Evolutionary conservation across 768 basidiomycete species (phyloP).

Genomic region (Trametes gibbosa): DNA sequence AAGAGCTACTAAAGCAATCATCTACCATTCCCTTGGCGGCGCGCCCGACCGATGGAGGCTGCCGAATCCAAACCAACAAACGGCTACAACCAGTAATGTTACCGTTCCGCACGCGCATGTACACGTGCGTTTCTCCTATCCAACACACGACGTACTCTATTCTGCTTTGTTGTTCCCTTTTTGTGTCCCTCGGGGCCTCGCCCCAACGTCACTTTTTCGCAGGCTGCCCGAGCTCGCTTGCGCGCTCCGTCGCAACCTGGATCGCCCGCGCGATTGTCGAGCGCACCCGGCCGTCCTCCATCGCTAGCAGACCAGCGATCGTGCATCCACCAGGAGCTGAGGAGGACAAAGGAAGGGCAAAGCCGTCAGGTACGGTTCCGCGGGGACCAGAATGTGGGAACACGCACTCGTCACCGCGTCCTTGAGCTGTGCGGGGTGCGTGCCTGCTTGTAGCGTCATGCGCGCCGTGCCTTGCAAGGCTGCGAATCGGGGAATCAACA

Average conservation of each 20-base stretch:
- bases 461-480: slow-evolving; percentile 95
- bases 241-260: slow-evolving; percentile 89
- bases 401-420: slow-evolving; percentile 93
- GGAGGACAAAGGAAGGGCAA: background rate
- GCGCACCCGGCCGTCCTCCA: slow-evolving; percentile 92
- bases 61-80: slow-evolving; percentile 28
- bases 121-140: background rate
- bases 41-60: slow-evolving; percentile 21
- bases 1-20: slow-evolving; percentile 17
- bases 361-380: background rate
- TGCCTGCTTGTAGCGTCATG: slow-evolving; percentile 86
- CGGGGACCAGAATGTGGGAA: background rate
- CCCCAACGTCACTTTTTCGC: slow-evolving; percentile 41
- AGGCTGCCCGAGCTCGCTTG: slow-evolving; percentile 80
- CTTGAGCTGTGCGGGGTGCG: slow-evolving; percentile 94
- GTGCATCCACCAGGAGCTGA: slow-evolving; percentile 97
- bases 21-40: slow-evolving; percentile 27
- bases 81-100: slow-evolving; percentile 18
- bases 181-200: background rate
- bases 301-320: slow-evolving; percentile 91
- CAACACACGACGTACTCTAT: background rate
- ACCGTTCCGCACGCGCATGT: background rate
- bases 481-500: slow-evolving; percentile 30
- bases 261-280: slow-evolving; percentile 95
- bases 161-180: background rate